Base-by-base conservation (phyloP, 768 basidiomycete species). In the Lentinula raphanica region DNA sequence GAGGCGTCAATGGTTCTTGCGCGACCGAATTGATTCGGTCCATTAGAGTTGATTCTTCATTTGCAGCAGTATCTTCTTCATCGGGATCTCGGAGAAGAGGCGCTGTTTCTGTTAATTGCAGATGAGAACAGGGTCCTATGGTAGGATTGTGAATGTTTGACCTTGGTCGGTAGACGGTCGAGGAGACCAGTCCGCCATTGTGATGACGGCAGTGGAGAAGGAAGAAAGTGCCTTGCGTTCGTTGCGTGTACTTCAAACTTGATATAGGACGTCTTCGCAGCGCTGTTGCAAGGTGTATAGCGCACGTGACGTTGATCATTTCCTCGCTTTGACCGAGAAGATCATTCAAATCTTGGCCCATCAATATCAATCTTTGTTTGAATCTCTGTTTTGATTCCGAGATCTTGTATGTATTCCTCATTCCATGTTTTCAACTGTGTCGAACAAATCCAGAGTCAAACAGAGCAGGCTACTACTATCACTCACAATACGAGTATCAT, bases 1-100 rank as follows among this genome's bases (percentile, higher is more conserved):
- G 80, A 21, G 88, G 79, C 0, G 93, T 92, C 35, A 98, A 80
- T 1, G 89, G 88, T 65, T 92, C 88, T 62, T 86, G 85, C 3
- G 85, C 81, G 58, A 84, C 75, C 11, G 80, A 71, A 27, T 82
- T 77, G 44, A 88, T 66, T 40, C 74, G 81, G 61, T 83, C 73
- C 42, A 76, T 59, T 54, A 83, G 70, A 1, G 78, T 71, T 0
- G 70, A 64, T 36, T 72, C 46, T 28, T 63, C 64, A 49, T 59
- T 58, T n/a, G 63, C 63, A 32, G 61, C 62, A 48, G 65, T 66
- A 45, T 63, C 67, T 28, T 69, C 72, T 40, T 77, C 67, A 17
- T 76, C 79, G 28, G 76, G 68, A 66, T 82, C 77, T 59, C 76
- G 76, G 23, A 92, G 70, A 48, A 92, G 75, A 36, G 88, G 84